Conservation (phyloP, 768 basidiomycete species). For the Rhizopogon salebrosus region DNA sequence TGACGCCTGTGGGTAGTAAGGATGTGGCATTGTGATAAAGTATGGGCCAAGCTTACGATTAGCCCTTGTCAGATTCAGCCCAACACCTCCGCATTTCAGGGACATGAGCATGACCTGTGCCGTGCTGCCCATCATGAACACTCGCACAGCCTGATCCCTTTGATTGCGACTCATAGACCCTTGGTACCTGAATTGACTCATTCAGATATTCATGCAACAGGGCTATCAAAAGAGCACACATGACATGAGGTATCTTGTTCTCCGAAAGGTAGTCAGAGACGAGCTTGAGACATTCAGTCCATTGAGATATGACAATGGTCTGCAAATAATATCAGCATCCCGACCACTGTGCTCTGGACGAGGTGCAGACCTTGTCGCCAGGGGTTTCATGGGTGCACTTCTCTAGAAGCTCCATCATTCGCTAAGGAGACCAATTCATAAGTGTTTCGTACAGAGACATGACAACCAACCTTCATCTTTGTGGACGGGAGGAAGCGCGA, state of each 20-base stretch:
- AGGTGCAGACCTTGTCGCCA: slow-evolving; percentile 50
- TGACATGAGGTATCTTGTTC: slow-evolving; percentile 47
- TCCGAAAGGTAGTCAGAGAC: slow-evolving; percentile 59
- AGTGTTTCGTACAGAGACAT: background rate
- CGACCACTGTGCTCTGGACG: background rate
- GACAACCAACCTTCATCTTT: slow-evolving; percentile 59
- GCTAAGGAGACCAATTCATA: slow-evolving; percentile 22
- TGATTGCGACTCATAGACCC: slow-evolving; percentile 51
- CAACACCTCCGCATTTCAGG: slow-evolving; percentile 56
- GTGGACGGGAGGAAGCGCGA: slow-evolving; percentile 62
- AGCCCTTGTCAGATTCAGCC: slow-evolving; percentile 53
- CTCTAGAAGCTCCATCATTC: slow-evolving; percentile 54
- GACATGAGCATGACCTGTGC: slow-evolving; percentile 59
- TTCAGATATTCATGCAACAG: background rate
- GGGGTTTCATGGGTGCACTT: slow-evolving; percentile 42
- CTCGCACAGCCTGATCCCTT: slow-evolving; percentile 49
- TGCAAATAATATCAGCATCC: slow-evolving; percentile 17
- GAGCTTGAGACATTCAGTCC: slow-evolving; percentile 60
- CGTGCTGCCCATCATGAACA: slow-evolving; percentile 58
- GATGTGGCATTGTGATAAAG: background rate
- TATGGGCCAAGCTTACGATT: slow-evolving; percentile 32
- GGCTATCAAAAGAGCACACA: slow-evolving; percentile 27
- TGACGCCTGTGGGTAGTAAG: slow-evolving; percentile 32
- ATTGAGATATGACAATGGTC: slow-evolving; percentile 66
- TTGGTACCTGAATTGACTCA: slow-evolving; percentile 39